Percentiles rank a stretch among this genome's conserved stretches.
Evolutionary conservation across 2,329 filamentous ascomycete species (phyloP).

Genomic region (Hymenotorrendiella dingleyae): DNA sequence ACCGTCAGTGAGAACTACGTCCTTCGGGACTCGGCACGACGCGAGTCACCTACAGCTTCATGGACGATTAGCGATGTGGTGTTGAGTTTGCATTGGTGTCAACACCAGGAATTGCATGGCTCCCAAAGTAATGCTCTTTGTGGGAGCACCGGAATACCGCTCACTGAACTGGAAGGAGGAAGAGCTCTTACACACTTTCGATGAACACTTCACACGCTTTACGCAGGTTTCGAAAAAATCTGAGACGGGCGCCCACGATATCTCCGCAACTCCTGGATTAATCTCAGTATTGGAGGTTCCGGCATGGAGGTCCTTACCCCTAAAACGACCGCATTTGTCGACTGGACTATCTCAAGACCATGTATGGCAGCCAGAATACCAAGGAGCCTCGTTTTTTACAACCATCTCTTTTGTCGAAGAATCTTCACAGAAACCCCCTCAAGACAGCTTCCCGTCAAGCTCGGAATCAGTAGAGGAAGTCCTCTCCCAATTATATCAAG

Average conservation of each 20-base stretch:
- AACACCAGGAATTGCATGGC: too few relatives aligned
- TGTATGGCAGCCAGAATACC: slow-evolving; percentile 29
- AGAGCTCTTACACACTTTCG: slow-evolving; percentile 44
- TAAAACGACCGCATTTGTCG: slow-evolving; percentile 40
- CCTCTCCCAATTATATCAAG: slow-evolving; percentile 66
- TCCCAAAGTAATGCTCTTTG: slow-evolving; percentile 40
- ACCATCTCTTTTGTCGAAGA: slow-evolving; percentile 27
- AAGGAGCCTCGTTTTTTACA: slow-evolving; percentile 42
- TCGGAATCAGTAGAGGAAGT: slow-evolving; percentile 27
- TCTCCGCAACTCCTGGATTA: background rate
- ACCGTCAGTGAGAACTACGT: too few relatives aligned
- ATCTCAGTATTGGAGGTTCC: slow-evolving; percentile 1
- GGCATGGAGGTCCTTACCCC: slow-evolving; percentile 49
- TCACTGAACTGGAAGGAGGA: slow-evolving; percentile 49
- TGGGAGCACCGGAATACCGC: slow-evolving; percentile 53
- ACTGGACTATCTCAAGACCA: slow-evolving; percentile 48
- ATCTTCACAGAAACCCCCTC: slow-evolving; percentile 9
- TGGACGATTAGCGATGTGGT: too few relatives aligned
- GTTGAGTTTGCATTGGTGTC: too few relatives aligned
- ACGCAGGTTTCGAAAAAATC: slow-evolving; percentile 23
- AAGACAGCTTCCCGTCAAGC: slow-evolving; percentile 9
- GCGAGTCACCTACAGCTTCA: too few relatives aligned
- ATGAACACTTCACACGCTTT: slow-evolving; percentile 36
- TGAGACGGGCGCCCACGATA: background rate
- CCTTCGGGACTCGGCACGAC: too few relatives aligned